These are phyloP conservation scores for Plectosphaerella cucumerina DNA, from an alignment of 2,329 filamentous ascomycete genomes.

Conservation along the genomic window DNA sequence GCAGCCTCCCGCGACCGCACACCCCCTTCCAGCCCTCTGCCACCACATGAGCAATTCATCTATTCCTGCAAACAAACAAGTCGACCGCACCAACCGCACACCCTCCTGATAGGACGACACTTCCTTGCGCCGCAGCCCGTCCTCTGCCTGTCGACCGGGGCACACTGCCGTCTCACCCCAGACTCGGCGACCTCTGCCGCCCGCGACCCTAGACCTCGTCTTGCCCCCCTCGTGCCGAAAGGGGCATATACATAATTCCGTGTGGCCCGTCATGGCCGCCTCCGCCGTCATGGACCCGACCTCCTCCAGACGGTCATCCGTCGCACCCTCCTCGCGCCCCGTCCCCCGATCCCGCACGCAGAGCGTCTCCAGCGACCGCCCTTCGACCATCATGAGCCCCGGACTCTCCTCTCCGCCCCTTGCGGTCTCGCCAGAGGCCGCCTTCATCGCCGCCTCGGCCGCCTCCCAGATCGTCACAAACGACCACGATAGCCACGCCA, in stretches of 20 bases:
- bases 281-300: slow-evolving; percentile 8
- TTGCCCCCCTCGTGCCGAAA: neutral
- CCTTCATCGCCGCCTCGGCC: slow-evolving; percentile 82
- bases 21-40: slow-evolving; percentile 4
- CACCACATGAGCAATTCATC: slow-evolving; percentile 9
- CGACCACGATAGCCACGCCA: slow-evolving; percentile 72
- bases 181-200: slow-evolving; percentile 6
- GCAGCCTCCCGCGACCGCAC: slow-evolving; percentile 10
- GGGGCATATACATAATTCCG: neutral
- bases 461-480: slow-evolving; percentile 90
- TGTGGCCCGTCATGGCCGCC: slow-evolving; percentile 10
- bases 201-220: neutral
- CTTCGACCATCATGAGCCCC: slow-evolving; percentile 54
- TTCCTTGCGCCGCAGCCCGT: neutral
- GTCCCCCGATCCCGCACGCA: slow-evolving; percentile 44
- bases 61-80: slow-evolving; percentile 10
- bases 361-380: slow-evolving; percentile 68
- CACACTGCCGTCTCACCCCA: slow-evolving; percentile 12
- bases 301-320: slow-evolving; percentile 28
- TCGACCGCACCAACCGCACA: neutral
- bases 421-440: slow-evolving; percentile 69
- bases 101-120: slow-evolving; percentile 7
- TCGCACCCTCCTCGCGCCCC: slow-evolving; percentile 24
- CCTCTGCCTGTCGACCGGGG: slow-evolving; percentile 5
- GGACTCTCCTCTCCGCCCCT: slow-evolving; percentile 63